Percentiles rank a stretch among this genome's conserved stretches.
These are phyloP conservation scores for Glycyrrhiza uralensis DNA, from an alignment of 306 rosid genomes.

Conservation along the genomic window DNA sequence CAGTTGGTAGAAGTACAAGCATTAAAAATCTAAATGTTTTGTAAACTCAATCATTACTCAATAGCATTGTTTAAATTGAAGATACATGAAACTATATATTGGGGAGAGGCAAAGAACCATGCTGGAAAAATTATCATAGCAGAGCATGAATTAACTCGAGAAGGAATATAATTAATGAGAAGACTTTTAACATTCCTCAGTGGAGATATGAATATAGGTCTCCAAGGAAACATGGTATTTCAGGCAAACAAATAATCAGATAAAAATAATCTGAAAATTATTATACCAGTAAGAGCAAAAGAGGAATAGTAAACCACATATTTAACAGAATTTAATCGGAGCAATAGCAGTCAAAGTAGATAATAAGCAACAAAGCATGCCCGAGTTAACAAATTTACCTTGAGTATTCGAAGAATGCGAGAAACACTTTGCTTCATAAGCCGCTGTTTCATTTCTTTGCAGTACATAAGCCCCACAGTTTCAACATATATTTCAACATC, in stretches of 20 bases:
- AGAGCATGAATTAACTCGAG: not conserved
- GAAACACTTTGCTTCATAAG: constrained; percentile 86
- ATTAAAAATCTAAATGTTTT: not conserved
- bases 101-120: not conserved
- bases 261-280: not conserved
- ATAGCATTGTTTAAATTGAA: not conserved
- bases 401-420: constrained; percentile 72
- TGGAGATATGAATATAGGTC: not conserved
- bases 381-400: constrained; percentile 48
- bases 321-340: not conserved
- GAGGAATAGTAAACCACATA: not conserved
- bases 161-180: not conserved
- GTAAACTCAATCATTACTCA: not conserved
- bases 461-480: constrained; percentile 90
- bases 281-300: not conserved
- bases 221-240: not conserved
- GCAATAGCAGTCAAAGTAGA: constrained; percentile 8
- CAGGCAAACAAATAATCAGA: constrained; percentile 1
- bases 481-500: constrained; percentile 92
- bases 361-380: not conserved
- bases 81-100: not conserved
- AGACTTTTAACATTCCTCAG: not conserved
- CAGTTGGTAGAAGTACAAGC: not conserved
- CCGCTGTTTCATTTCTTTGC: constrained; percentile 81
- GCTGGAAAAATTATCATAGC: not conserved